Percentiles rank a stretch among this genome's conserved stretches.
Evolutionary conservation across 2,329 filamentous ascomycete species (phyloP).

Genomic region (Hortaea werneckii): DNA sequence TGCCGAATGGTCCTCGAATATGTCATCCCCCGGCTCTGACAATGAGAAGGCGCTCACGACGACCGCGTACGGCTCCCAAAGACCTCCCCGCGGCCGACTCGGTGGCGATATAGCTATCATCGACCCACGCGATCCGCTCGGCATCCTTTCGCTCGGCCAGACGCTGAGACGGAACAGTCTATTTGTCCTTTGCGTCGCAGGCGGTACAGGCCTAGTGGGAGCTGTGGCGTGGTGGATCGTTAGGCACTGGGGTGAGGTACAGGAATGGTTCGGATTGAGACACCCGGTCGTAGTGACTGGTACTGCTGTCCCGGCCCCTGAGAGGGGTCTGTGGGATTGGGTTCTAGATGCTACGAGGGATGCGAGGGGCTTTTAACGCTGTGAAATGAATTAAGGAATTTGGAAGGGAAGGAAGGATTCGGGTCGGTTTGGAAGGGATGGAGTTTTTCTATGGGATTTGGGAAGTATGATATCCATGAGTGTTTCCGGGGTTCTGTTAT

Average conservation of each 20-base stretch:
- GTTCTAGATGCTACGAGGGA: background rate
- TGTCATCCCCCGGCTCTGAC: conserved; percentile 26
- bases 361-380: background rate
- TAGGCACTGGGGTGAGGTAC: conserved; percentile 23
- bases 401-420: no score
- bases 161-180: conserved; percentile 52
- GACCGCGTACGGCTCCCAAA: conserved; percentile 13
- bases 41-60: conserved; percentile 25
- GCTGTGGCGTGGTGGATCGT: conserved; percentile 43
- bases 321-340: conserved; percentile 4
- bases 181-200: conserved; percentile 61
- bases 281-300: background rate
- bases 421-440: no score
- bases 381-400: no score
- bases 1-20: conserved; percentile 48
- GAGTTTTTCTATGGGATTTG: background rate
- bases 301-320: conserved; percentile 10
- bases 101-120: conserved; percentile 29
- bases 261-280: conserved; percentile 12
- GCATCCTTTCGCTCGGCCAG: conserved; percentile 56
- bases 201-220: conserved; percentile 63
- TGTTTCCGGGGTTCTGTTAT: background rate
- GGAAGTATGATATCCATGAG: background rate
- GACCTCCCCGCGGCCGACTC: conserved; percentile 19
- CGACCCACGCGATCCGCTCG: conserved; percentile 65